Conservation (phyloP, 257 asterid species). For the Galeopsis tetrahit region DNA sequence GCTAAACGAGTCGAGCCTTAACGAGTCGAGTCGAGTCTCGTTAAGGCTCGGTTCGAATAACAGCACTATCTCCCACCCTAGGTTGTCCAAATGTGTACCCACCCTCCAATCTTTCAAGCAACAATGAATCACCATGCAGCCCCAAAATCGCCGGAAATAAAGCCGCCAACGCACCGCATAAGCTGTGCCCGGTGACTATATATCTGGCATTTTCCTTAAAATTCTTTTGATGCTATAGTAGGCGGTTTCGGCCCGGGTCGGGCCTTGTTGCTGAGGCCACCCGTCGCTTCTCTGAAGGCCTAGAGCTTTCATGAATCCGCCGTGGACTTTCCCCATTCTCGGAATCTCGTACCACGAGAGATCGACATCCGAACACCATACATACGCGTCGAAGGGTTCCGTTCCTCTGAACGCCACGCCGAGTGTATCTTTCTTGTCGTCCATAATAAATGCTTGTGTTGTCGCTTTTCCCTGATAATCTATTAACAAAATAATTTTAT, state of each 20-base stretch:
- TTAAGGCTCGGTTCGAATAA: too few relatives aligned
- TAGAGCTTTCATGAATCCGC: slow-evolving; percentile 33
- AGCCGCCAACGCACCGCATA: slow-evolving; percentile 58
- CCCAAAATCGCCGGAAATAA: slow-evolving; percentile 47
- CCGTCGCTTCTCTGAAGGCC: slow-evolving; percentile 51
- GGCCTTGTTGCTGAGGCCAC: slow-evolving; percentile 43
- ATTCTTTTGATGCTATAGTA: slow-evolving; percentile 44
- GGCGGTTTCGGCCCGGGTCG: slow-evolving; percentile 37
- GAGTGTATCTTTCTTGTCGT: slow-evolving; percentile 40
- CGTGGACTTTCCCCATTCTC: slow-evolving; percentile 49
- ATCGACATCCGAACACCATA: slow-evolving; percentile 52
- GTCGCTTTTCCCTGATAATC: too few relatives aligned
- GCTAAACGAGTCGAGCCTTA: too few relatives aligned
- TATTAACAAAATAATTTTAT: too few relatives aligned
- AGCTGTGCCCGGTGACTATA: slow-evolving; percentile 57
- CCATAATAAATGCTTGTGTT: slow-evolving; percentile 50
- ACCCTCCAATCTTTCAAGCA: slow-evolving; percentile 50
- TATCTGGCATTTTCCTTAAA: slow-evolving; percentile 41
- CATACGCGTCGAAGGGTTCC: slow-evolving; percentile 46
- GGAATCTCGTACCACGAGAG: slow-evolving; percentile 54
- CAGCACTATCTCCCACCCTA: too few relatives aligned
- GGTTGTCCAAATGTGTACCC: slow-evolving; percentile 25
- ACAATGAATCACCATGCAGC: slow-evolving; percentile 40
- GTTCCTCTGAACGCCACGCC: slow-evolving; percentile 50
- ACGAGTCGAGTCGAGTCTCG: too few relatives aligned